phyloP scores from a whole-genome alignment of 2,329 filamentous ascomycete species.

The Aspergillus latus region DNA sequence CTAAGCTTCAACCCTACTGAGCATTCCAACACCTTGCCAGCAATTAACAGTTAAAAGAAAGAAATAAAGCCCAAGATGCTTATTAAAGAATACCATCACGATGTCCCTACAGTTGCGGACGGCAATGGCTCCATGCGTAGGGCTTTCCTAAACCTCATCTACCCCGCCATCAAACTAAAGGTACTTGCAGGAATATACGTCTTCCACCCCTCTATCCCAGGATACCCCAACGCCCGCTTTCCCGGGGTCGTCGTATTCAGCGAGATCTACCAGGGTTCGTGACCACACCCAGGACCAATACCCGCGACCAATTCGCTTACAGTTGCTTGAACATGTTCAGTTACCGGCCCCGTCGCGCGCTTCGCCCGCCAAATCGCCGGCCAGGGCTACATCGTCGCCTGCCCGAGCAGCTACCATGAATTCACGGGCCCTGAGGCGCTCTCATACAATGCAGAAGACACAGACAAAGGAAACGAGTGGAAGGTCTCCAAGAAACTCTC shows the following conservation, averaged over 20 bases:
- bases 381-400: constrained; percentile 90
- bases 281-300: neutral
- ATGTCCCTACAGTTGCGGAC: constrained; percentile 41
- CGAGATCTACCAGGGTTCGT: constrained; percentile 88
- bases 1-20: neutral
- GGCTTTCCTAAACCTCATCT: neutral
- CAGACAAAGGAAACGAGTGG: constrained; percentile 81
- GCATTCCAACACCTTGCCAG: neutral
- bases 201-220: constrained; percentile 80
- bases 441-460: constrained; percentile 83
- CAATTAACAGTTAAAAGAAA: neutral
- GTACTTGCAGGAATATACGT: constrained; percentile 71
- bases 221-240: constrained; percentile 86
- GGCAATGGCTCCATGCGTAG: constrained; percentile 41
- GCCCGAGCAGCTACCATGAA: constrained; percentile 89
- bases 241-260: constrained; percentile 86
- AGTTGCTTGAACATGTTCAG: constrained; percentile 44
- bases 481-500: constrained; percentile 82
- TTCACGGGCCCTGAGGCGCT: constrained; percentile 83
- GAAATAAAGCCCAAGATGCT: constrained; percentile 29
- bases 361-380: constrained; percentile 90
- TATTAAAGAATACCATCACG: constrained; percentile 36
- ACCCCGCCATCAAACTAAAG: neutral
- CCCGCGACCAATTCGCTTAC: neutral
- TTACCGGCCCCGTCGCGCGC: constrained; percentile 84